Evolutionary conservation across 805 yeast genomes (phyloP).

Genomic region (Sungouiella thailandica): DNA sequence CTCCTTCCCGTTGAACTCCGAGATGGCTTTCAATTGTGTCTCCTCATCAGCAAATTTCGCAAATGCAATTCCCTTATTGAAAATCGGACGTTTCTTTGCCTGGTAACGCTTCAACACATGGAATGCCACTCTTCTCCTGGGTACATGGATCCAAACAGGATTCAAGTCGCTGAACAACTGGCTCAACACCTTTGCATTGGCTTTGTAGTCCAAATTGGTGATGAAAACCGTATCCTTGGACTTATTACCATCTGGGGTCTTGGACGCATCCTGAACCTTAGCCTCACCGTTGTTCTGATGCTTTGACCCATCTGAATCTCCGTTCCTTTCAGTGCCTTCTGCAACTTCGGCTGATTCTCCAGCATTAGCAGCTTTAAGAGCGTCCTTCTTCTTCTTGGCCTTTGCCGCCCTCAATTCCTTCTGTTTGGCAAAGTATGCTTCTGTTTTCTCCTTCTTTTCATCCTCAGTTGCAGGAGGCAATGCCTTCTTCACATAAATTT

Average conservation of each 20-base stretch:
- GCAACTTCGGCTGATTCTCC: background rate
- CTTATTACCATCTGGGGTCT: slow-evolving; percentile 44
- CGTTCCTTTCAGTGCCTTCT: background rate
- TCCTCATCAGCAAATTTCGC: slow-evolving; percentile 56
- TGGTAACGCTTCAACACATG: slow-evolving; percentile 39
- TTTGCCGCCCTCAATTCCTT: slow-evolving; percentile 11
- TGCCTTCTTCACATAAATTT: slow-evolving; percentile 50
- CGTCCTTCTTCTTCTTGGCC: slow-evolving; percentile 15
- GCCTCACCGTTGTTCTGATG: slow-evolving; percentile 19
- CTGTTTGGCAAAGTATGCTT: slow-evolving; percentile 26
- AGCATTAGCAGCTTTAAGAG: slow-evolving; percentile 10
- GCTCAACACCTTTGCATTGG: slow-evolving; percentile 42
- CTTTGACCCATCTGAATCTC: slow-evolving; percentile 9
- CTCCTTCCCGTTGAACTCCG: slow-evolving; percentile 57
- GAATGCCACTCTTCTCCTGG: slow-evolving; percentile 44
- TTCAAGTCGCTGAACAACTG: slow-evolving; percentile 43
- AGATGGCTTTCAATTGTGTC: slow-evolving; percentile 67
- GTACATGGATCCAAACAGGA: slow-evolving; percentile 58
- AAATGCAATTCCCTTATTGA: slow-evolving; percentile 63
- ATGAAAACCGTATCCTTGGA: slow-evolving; percentile 59
- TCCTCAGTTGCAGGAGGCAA: slow-evolving; percentile 47
- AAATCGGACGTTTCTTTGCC: slow-evolving; percentile 34
- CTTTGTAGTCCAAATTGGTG: slow-evolving; percentile 52
- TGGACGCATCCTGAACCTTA: background rate
- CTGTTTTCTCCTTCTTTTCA: slow-evolving; percentile 34